Base-by-base conservation (phyloP, 2,329 filamentous ascomycete genomes). In the Fusarium poae region DNA sequence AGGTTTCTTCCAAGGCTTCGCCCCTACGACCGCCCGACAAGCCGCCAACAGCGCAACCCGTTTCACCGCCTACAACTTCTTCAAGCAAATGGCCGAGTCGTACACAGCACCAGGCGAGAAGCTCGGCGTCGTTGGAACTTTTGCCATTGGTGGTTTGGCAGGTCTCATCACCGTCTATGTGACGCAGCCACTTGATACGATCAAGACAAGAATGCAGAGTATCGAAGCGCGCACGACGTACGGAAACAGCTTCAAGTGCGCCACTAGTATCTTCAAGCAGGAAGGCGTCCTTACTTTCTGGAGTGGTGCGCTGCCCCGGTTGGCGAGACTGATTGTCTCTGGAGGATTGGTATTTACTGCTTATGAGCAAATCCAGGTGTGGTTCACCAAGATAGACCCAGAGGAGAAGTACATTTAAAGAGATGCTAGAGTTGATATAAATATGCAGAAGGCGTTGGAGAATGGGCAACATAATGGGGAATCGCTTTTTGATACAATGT, bases 201-300 rank as follows among this genome's bases (percentile, higher is more conserved):
- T 99, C 78, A 99, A 99, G 87, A 99, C 96, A 70, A 82, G 93
- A 66, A 99, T 99, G 96, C 96, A 99, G 86, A 97, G 93, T 71
- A 91, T 97, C 65, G 93, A 97, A 79, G 93, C 95, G 34, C 88
- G 87, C 66, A 83, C 82, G 43, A 82, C 91, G 64, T 99, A 99
- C 77, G 94, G 92, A 77, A 97, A 97, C 81, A 96, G 91, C 73
- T 86, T 97, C 70, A 87, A 89, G 48, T 99, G 96, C 79, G 94
- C 92, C 0, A 85, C 87, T 13, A 85, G 90, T 75, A 97, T 99
- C 70, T 91, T 96, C 79, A 92, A 89, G 80, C 89, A 97, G 54
- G 96, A 99, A 81, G 95, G 96, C 3, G 57, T 98, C 15, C 78
- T 95, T 40, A 97, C 94, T 1, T 92, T 98, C 70, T 99, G 96